Conservation (phyloP, 1,284 basidiomycete species). For the Dichomitus squalens region DNA sequence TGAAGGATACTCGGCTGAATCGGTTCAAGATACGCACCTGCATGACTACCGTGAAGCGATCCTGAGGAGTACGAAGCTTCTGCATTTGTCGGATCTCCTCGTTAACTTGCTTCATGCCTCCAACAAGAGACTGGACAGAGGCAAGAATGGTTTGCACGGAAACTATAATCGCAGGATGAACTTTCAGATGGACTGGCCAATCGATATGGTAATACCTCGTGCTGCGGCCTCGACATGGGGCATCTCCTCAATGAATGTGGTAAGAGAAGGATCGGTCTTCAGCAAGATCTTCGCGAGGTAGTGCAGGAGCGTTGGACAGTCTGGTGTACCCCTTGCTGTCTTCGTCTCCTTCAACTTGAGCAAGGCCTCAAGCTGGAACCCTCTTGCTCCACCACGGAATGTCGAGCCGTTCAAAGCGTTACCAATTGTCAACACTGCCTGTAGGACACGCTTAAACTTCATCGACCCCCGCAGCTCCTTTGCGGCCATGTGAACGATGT, state of each 20-base stretch:
- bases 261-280: conserved; percentile 63
- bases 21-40: conserved; percentile 43
- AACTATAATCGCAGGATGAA: conserved; percentile 45
- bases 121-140: conserved; percentile 58
- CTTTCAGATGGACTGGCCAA: not conserved
- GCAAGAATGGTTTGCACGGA: conserved; percentile 66
- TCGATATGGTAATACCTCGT: conserved; percentile 52
- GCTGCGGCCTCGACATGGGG: conserved; percentile 84
- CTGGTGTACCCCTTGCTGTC: conserved; percentile 64
- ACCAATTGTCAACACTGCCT: conserved; percentile 77
- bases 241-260: conserved; percentile 81
- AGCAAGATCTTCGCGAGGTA: conserved; percentile 81
- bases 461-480: conserved; percentile 71
- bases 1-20: not conserved
- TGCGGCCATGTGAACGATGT: conserved; percentile 75
- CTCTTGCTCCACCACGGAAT: conserved; percentile 82
- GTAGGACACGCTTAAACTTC: conserved; percentile 72
- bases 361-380: conserved; percentile 83
- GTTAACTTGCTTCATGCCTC: conserved; percentile 60
- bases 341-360: conserved; percentile 87
- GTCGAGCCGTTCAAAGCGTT: conserved; percentile 83
- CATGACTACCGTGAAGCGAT: conserved; percentile 71
- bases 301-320: conserved; percentile 86
- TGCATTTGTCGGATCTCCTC: conserved; percentile 55
- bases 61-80: conserved; percentile 43